Percentiles rank a stretch among this genome's conserved stretches.
phyloP scores from a whole-genome alignment of 305 asterid species.

The Rubia balearica region DNA sequence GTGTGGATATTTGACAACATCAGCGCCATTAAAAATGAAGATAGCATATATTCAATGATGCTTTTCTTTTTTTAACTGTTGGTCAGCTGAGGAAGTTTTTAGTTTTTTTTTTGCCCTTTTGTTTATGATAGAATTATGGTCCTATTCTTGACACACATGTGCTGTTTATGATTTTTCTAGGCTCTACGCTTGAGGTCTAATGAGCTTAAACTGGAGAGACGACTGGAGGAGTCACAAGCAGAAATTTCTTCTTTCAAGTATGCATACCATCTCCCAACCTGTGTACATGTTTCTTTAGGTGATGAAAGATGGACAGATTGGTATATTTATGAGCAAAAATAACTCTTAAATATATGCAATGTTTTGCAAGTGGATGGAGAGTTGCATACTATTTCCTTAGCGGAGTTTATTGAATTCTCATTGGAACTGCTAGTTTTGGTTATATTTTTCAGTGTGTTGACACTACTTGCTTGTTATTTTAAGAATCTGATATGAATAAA shows the following conservation, averaged over 20 bases:
- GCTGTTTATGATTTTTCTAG: slow-evolving; percentile 32
- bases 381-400: not conserved
- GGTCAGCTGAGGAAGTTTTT: not conserved
- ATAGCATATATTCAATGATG: not conserved
- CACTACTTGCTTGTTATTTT: no score
- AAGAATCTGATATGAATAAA: no score
- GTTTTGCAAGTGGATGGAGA: not conserved
- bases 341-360: not conserved
- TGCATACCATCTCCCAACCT: slow-evolving; percentile 13
- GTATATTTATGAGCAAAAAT: not conserved
- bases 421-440: not conserved
- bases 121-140: not conserved
- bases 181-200: slow-evolving; percentile 91
- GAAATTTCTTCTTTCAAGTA: slow-evolving; percentile 77
- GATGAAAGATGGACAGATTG: not conserved
- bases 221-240: slow-evolving; percentile 64
- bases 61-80: not conserved
- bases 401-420: not conserved
- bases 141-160: slow-evolving; percentile 9
- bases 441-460: no score
- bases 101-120: not conserved
- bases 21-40: not conserved
- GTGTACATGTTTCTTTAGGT: not conserved
- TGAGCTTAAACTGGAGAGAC: slow-evolving; percentile 90
- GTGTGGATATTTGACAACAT: not conserved